Base-by-base conservation (phyloP, 176 grass and related monocot genomes). In the Oryza nivara region DNA sequence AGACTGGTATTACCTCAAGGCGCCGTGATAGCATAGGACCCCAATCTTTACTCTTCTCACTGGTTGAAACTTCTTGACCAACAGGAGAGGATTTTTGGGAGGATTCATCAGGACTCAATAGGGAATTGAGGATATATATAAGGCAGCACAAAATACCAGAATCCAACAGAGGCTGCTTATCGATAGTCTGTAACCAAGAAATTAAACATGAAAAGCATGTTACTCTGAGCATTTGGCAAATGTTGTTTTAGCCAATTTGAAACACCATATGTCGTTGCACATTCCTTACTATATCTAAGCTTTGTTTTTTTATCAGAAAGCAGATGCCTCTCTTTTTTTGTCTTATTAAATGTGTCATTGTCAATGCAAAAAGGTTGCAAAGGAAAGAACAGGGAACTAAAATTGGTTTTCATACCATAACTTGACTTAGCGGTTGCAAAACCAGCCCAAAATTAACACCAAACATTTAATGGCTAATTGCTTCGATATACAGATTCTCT, bases 111-210 rank as follows among this genome's bases (percentile, higher is more conserved):
- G 77, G 68, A 86, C 86, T 92, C 85, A 99, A 81, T 82, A 99
- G 92, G 77, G 93, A 89, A 91, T 92, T 93, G 70, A 99, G 92
- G 67, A 96, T 94, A 82, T 94, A 92, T 85, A 96, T 93, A 84
- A 99, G 93, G 54, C 93, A 99, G 88, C 93, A 93, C 72, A 99
- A 87, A 88, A 99, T 94, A 80, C 97, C 97, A 89, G 97, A 96
- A 81, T 99, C 97, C 92, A 99, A 84, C 52, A 99, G 65, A 86
- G 92, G 92, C 76, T 99, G 97, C 64, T 89, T 96, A 84, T 99
- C 91, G 70, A 83, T 88, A 82, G 93, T 84, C 97, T 99, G 84
- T 67, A 80, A 84, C 86, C 45, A 88, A 68, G 61, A 85, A 86
- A 97, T 77, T 56, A 89, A 91, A 90, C 68, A 91, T 74, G 71